Evolutionary conservation across 441 rosid species (phyloP).

Genomic region (Brassica balearica): DNA sequence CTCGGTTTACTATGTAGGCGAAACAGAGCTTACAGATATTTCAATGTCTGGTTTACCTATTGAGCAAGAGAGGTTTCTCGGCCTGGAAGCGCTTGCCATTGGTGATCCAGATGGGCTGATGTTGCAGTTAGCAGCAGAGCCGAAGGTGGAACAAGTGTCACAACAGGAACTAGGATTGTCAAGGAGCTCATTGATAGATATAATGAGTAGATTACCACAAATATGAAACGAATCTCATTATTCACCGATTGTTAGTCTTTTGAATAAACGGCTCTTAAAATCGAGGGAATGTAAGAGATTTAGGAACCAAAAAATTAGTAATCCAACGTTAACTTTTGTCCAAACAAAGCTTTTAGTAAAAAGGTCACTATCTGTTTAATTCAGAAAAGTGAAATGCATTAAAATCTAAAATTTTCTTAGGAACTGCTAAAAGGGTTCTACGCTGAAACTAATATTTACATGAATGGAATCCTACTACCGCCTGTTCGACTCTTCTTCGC

Average conservation of each 20-base stretch:
- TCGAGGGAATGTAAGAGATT: slow-evolving; percentile 13
- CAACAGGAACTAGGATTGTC: slow-evolving; percentile 22
- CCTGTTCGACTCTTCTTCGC: not conserved
- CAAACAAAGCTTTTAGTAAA: not conserved
- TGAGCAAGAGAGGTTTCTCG: slow-evolving; percentile 26
- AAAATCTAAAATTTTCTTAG: not conserved
- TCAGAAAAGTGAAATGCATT: not conserved
- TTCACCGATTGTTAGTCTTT: slow-evolving; percentile 6
- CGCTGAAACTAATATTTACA: not conserved
- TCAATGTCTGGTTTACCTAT: slow-evolving; percentile 48
- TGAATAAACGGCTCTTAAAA: slow-evolving; percentile 8
- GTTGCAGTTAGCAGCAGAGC: slow-evolving; percentile 16
- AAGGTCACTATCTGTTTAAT: not conserved
- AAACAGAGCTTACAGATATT: slow-evolving; percentile 50
- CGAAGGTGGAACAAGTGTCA: slow-evolving; percentile 30
- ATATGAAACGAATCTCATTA: slow-evolving; percentile 17
- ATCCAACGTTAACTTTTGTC: not conserved
- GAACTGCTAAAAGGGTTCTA: not conserved
- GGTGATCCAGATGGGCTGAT: slow-evolving; percentile 5
- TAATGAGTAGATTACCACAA: slow-evolving; percentile 29
- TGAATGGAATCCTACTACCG: not conserved
- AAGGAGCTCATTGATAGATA: slow-evolving; percentile 20
- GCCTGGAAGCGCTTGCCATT: slow-evolving; percentile 37
- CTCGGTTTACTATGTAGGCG: not conserved
- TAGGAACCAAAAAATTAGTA: not conserved